Evolutionary conservation across 768 basidiomycete species (phyloP).

Genomic region (Melanogaster broomeanus): DNA sequence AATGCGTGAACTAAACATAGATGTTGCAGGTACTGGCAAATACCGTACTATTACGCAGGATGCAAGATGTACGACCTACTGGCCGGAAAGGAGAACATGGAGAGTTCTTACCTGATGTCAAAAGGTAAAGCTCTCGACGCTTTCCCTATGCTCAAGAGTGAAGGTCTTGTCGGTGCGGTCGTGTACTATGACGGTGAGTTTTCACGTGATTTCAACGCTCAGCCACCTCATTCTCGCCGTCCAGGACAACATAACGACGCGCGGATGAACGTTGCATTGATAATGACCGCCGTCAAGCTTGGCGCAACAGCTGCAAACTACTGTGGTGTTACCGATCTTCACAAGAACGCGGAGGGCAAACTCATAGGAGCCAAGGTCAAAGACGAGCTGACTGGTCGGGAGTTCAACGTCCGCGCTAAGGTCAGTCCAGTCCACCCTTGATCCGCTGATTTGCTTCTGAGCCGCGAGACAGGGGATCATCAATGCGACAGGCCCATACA

Average conservation of each 20-base stretch:
- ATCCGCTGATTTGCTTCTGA: neutral
- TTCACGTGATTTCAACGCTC: neutral
- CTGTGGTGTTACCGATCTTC: slow-evolving; percentile 76
- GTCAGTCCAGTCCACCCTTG: slow-evolving; percentile 33
- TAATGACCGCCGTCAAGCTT: slow-evolving; percentile 92
- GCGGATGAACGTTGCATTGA: slow-evolving; percentile 94
- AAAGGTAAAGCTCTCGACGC: slow-evolving; percentile 91
- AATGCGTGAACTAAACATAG: slow-evolving; percentile 4
- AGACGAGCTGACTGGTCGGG: slow-evolving; percentile 81
- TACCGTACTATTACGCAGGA: slow-evolving; percentile 94
- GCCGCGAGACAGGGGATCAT: slow-evolving; percentile 66
- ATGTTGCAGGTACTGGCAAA: slow-evolving; percentile 80
- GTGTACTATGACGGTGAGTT: slow-evolving; percentile 93
- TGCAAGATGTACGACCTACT: slow-evolving; percentile 96
- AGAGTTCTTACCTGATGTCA: slow-evolving; percentile 91
- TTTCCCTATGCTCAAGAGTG: slow-evolving; percentile 94
- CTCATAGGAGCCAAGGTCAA: slow-evolving; percentile 73
- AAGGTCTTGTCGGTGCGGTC: slow-evolving; percentile 90
- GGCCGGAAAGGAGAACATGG: slow-evolving; percentile 97
- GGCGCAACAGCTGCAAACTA: slow-evolving; percentile 91
- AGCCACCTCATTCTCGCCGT: neutral
- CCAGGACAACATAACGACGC: slow-evolving; percentile 97
- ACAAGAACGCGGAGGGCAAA: slow-evolving; percentile 66
- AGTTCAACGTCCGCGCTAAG: slow-evolving; percentile 82
- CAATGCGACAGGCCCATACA: slow-evolving; percentile 96